Evolutionary conservation across 2,329 filamentous ascomycete genomes (phyloP).

Genomic region (Venturia oleaginea): DNA sequence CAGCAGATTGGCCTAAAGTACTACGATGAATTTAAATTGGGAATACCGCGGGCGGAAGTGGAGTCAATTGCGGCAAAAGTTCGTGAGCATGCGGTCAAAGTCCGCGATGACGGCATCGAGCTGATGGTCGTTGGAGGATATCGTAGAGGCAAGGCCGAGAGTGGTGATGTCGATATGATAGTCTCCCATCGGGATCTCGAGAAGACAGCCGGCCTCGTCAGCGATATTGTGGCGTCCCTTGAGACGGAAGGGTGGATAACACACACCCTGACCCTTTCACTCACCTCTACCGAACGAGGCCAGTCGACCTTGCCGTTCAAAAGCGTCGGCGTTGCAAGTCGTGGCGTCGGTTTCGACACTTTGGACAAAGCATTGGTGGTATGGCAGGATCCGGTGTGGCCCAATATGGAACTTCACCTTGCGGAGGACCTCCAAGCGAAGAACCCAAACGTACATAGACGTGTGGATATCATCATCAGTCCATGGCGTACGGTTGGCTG

Average conservation of each 20-base stretch:
- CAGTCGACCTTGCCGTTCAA: constrained; percentile 55
- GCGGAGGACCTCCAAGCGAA: constrained; percentile 32
- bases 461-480: constrained; percentile 85
- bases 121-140: constrained; percentile 70
- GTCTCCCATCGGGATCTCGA: constrained; percentile 66
- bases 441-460: constrained; percentile 67
- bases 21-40: constrained; percentile 71
- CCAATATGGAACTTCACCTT: constrained; percentile 29
- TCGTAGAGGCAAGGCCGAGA: constrained; percentile 62
- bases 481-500: constrained; percentile 87
- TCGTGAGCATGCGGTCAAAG: constrained; percentile 54
- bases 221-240: constrained; percentile 60
- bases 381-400: constrained; percentile 63
- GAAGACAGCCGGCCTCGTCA: constrained; percentile 61
- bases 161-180: constrained; percentile 79
- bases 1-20: constrained; percentile 94
- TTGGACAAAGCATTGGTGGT: constrained; percentile 89
- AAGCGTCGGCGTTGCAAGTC: constrained; percentile 44
- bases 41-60: constrained; percentile 65
- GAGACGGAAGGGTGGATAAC: constrained; percentile 66
- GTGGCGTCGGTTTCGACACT: constrained; percentile 81
- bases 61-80: constrained; percentile 58
- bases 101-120: constrained; percentile 47
- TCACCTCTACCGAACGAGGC: constrained; percentile 60
- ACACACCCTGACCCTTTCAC: constrained; percentile 66